Percentiles rank a stretch among this genome's conserved stretches.
Conservation (phyloP, 176 grass and related monocot genomes). For the Aegilops longissima region DNA sequence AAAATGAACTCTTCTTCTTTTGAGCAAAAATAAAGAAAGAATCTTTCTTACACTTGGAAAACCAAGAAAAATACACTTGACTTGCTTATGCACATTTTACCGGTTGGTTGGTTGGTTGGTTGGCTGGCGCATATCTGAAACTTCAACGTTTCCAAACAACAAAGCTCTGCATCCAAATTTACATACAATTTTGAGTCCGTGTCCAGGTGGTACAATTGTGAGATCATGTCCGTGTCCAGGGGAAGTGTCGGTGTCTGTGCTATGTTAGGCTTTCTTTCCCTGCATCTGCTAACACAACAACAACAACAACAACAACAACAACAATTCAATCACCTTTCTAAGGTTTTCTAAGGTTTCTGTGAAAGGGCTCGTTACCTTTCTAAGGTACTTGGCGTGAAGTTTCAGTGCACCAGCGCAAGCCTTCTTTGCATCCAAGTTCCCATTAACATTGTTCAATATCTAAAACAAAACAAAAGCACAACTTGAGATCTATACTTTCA, state of each 20-base stretch:
- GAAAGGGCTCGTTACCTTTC: conserved; percentile 47
- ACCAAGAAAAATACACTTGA: neutral
- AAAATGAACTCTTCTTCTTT: neutral
- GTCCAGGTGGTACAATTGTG: no score
- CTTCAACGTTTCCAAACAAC: no score
- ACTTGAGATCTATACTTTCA: neutral
- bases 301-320: no score
- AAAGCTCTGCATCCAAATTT: no score
- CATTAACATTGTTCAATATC: conserved; percentile 83
- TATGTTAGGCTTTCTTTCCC: no score
- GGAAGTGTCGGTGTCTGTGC: no score
- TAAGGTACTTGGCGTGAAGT: conserved; percentile 85
- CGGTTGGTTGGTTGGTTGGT: neutral
- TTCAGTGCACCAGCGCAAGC: conserved; percentile 75
- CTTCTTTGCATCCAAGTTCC: conserved; percentile 83
- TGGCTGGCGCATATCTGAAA: neutral
- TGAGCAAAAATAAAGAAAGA: neutral
- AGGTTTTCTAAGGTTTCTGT: neutral
- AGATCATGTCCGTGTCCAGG: no score
- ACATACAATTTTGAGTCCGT: no score
- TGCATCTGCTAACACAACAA: no score
- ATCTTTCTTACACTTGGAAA: neutral
- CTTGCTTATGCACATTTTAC: neutral
- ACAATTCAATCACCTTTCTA: no score
- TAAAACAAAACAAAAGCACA: neutral